Percentiles rank a stretch among this genome's conserved stretches.
Conservation (phyloP, 371 early-diverging fungal genomes). For the Lichtheimia corymbifera region DNA sequence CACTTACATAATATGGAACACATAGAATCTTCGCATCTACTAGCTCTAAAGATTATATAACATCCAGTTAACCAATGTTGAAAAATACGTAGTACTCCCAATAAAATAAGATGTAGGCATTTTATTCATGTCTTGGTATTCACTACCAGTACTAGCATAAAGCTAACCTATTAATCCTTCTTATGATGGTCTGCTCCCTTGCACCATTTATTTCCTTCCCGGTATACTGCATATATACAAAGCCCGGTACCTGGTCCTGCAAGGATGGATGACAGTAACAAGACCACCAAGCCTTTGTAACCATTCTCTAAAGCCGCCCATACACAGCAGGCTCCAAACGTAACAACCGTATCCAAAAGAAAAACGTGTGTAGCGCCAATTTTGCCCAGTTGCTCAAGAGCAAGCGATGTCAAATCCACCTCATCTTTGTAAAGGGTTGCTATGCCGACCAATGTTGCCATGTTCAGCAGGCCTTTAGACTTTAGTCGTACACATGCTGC, state of each 20-base stretch:
- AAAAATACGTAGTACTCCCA: too few species aligned
- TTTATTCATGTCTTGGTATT: too few species aligned
- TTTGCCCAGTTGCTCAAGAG: constrained; percentile 3
- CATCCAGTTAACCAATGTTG: too few species aligned
- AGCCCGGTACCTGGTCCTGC: constrained; percentile 17
- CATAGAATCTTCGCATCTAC: too few species aligned
- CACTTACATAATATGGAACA: too few species aligned
- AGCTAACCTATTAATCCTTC: too few species aligned
- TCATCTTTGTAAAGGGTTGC: neutral
- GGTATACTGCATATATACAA: constrained; percentile 15
- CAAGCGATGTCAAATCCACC: neutral
- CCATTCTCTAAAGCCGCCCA: constrained; percentile 16
- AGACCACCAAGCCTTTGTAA: neutral
- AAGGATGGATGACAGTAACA: constrained; percentile 3
- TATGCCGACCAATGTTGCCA: constrained; percentile 11
- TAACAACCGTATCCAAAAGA: constrained; percentile 3
- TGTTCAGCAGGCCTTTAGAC: neutral
- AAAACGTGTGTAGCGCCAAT: constrained; percentile 12
- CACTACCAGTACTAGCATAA: too few species aligned
- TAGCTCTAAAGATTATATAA: too few species aligned
- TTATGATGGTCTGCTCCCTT: too few species aligned
- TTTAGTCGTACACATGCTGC: constrained; percentile 9
- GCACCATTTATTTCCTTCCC: constrained; percentile 10
- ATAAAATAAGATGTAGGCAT: too few species aligned
- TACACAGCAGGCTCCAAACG: neutral